Conservation (phyloP, 2,329 filamentous ascomycete genomes). For the Neodidymelliopsis sp. region DNA sequence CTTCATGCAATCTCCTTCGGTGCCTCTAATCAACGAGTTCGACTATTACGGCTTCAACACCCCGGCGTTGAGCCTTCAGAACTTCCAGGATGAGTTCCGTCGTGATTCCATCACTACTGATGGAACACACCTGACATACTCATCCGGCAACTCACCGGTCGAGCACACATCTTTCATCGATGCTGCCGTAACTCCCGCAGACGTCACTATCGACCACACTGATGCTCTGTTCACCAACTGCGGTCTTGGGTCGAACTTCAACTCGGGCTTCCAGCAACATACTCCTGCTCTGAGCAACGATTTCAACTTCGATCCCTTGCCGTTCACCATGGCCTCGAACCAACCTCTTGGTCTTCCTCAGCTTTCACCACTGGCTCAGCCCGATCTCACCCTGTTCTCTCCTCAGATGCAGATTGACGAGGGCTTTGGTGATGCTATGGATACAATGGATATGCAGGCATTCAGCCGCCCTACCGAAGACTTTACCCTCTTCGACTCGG, state of each 20-base stretch:
- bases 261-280: conserved; percentile 65
- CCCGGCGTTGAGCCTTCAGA: conserved; percentile 39
- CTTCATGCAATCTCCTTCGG: conserved; percentile 52
- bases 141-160: conserved; percentile 52
- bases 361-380: conserved; percentile 73
- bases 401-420: conserved; percentile 70
- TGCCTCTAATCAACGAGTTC: conserved; percentile 46
- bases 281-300: conserved; percentile 52
- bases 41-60: conserved; percentile 44
- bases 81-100: conserved; percentile 45
- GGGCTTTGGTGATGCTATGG: conserved; percentile 64
- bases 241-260: conserved; percentile 69
- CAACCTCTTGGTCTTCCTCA: conserved; percentile 52
- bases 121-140: conserved; percentile 47
- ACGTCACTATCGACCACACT: conserved; percentile 63
- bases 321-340: conserved; percentile 32
- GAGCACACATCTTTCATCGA: conserved; percentile 54
- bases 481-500: conserved; percentile 66
- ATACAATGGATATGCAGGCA: conserved; percentile 37
- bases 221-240: conserved; percentile 63
- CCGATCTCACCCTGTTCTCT: conserved; percentile 73
- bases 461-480: conserved; percentile 56
- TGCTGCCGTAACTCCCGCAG: conserved; percentile 54
- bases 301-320: conserved; percentile 52
- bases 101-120: conserved; percentile 48